Base-by-base conservation (phyloP, 2,329 filamentous ascomycete species). In the Fusarium circinatum region DNA sequence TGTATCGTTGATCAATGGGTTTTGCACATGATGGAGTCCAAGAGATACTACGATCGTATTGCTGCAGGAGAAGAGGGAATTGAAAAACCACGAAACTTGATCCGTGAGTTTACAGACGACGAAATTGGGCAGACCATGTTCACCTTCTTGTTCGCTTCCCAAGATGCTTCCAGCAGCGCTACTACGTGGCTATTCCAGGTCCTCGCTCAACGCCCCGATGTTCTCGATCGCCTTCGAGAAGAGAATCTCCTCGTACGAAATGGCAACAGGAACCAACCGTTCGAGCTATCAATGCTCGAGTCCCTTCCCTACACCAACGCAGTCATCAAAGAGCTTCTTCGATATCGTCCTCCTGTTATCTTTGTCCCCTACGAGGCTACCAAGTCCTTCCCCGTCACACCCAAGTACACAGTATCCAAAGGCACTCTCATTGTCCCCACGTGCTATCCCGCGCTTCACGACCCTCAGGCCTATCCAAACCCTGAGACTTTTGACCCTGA, bases 1-100 rank as follows among this genome's bases (percentile, higher is more conserved):
- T 95, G 93, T 80, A 94, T 94, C 76, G 89, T 95, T 79, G 93
- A 95, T 80, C 90, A 90, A 44, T 95, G 93, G 93, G 87, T 95
- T 61, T 87, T 89, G 76, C 86, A 89, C 68, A 94, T 95, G 90
- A 88, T 92, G 78, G 90, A 93, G 64, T 94, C 91, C 0, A 88
- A 92, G 73, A 84, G 83, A 49, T 94, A 94, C 82, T 87, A 88
- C 44, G 87, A 92, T 71, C 87, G 87, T 64, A 79, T 93, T 39
- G 92, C 89, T 6, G 88, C 89, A 55, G 93, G 92, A 32, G 80
- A 83, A 8, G 68, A 52, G 0, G 64, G 79, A 12, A 76, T 76
- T 1, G 84, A 86, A 76, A 87, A 85, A 68, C 86, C 87, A 0
- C 70, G 78, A 0, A 86, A 85, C 51, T 68, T 88, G 39, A 85